These are phyloP conservation scores for Botryotinia narcissicola DNA, from an alignment of 2,329 filamentous ascomycete genomes.

Conservation along the genomic window DNA sequence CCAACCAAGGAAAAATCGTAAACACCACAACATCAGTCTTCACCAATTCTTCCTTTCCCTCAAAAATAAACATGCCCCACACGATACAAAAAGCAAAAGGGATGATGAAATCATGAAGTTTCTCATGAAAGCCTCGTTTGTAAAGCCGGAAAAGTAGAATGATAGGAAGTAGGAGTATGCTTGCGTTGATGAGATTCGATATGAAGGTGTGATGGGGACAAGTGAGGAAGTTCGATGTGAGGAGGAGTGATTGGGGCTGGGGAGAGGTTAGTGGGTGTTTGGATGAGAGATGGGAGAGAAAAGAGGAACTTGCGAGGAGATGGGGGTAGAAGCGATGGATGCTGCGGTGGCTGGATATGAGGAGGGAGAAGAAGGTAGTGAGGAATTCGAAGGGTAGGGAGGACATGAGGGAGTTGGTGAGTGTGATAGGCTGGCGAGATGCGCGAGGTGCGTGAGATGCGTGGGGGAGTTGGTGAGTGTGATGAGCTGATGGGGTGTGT, in stretches of 20 bases:
- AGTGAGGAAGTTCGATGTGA: background rate
- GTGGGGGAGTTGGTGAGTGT: background rate
- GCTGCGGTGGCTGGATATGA: background rate
- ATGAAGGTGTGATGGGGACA: background rate
- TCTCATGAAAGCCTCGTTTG: background rate
- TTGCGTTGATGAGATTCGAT: background rate
- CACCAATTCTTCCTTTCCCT: background rate
- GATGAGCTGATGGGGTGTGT: background rate
- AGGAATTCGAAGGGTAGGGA: background rate
- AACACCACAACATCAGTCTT: background rate
- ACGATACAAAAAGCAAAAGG: background rate
- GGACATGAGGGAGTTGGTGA: background rate
- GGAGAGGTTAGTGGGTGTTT: background rate
- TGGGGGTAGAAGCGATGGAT: background rate
- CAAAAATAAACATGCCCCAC: background rate
- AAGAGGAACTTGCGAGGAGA: background rate
- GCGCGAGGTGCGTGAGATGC: background rate
- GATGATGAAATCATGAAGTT: background rate
- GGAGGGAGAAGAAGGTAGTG: background rate
- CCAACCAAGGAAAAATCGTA: background rate
- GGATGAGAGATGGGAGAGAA: background rate
- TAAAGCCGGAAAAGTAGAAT: background rate
- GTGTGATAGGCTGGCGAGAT: background rate
- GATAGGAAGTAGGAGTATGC: background rate
- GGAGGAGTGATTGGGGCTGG: background rate